A percentile compares a stretch with the other conserved stretches of the same genome.
Conservation (phyloP, 1,139 yeast genomes). For the Trichomonascaceae sp. region DNA sequence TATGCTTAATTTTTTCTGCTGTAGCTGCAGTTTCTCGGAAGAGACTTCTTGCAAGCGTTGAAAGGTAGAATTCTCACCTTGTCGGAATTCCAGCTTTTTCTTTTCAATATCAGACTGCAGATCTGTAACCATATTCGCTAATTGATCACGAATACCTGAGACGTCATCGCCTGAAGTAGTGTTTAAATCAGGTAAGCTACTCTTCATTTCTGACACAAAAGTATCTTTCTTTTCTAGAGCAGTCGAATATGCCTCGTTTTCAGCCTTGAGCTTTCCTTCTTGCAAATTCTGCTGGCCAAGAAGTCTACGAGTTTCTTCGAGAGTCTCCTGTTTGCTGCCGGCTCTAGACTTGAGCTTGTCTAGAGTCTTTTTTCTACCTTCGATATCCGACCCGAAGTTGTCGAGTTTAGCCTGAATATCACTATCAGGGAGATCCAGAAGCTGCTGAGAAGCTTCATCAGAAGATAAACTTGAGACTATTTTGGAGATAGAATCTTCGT, state of each 20-base stretch:
- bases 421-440: slow-evolving; percentile 44
- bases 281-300: slow-evolving; percentile 42
- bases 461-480: slow-evolving; percentile 41
- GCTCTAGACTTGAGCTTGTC: slow-evolving; percentile 13
- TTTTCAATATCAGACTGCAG: slow-evolving; percentile 18
- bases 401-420: slow-evolving; percentile 45
- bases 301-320: slow-evolving; percentile 31
- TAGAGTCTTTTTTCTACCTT: slow-evolving; percentile 31
- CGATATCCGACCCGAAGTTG: slow-evolving; percentile 48
- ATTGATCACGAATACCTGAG: neutral
- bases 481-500: slow-evolving; percentile 46
- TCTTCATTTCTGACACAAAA: slow-evolving; percentile 14
- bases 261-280: slow-evolving; percentile 56
- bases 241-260: slow-evolving; percentile 36
- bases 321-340: slow-evolving; percentile 16
- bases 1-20: slow-evolving; percentile 39
- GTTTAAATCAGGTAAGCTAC: neutral
- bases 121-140: slow-evolving; percentile 10
- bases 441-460: slow-evolving; percentile 10
- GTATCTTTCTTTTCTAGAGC: slow-evolving; percentile 26
- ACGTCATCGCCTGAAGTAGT: slow-evolving; percentile 4
- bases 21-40: slow-evolving; percentile 38
- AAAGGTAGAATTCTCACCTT: slow-evolving; percentile 22
- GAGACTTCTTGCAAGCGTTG: slow-evolving; percentile 28
- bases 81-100: slow-evolving; percentile 12